phyloP scores from a whole-genome alignment of 169 alveolate species.

The Fabrea salina region DNA sequence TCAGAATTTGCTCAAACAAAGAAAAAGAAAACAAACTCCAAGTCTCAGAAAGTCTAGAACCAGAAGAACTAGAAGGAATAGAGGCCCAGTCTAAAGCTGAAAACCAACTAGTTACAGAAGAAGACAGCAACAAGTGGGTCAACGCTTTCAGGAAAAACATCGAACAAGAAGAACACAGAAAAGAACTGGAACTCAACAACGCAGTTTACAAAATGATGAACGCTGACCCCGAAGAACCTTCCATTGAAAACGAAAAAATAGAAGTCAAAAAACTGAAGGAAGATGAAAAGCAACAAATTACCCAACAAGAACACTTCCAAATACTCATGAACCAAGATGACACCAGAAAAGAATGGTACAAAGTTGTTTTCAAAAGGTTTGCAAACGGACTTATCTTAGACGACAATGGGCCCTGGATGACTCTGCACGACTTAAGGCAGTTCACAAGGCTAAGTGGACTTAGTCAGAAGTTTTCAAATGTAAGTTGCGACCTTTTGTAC shows the following conservation, averaged over 20 bases:
- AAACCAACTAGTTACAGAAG: background rate
- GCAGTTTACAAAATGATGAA: background rate
- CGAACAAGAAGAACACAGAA: background rate
- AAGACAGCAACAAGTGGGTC: background rate
- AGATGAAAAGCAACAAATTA: background rate
- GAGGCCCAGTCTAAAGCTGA: background rate
- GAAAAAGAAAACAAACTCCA: background rate
- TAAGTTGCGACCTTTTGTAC: constrained; percentile 14
- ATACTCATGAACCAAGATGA: background rate
- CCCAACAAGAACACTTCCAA: background rate
- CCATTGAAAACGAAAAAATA: background rate
- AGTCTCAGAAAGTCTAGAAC: background rate
- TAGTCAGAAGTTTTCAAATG: background rate
- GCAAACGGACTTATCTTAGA: background rate
- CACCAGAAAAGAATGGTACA: background rate
- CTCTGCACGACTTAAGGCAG: constrained; percentile 14
- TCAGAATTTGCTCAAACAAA: constrained; percentile 5
- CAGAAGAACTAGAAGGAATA: constrained; percentile 7
- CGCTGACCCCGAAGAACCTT: background rate
- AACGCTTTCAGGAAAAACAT: background rate
- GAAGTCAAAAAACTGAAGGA: background rate
- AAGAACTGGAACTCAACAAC: background rate
- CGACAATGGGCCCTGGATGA: constrained; percentile 6
- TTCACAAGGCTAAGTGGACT: constrained; percentile 28
- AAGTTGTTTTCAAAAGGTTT: background rate